A percentile compares a stretch with the other conserved stretches of the same genome.
phyloP scores from a whole-genome alignment of 1,284 basidiomycete genomes.

The Leccinum fallax region DNA sequence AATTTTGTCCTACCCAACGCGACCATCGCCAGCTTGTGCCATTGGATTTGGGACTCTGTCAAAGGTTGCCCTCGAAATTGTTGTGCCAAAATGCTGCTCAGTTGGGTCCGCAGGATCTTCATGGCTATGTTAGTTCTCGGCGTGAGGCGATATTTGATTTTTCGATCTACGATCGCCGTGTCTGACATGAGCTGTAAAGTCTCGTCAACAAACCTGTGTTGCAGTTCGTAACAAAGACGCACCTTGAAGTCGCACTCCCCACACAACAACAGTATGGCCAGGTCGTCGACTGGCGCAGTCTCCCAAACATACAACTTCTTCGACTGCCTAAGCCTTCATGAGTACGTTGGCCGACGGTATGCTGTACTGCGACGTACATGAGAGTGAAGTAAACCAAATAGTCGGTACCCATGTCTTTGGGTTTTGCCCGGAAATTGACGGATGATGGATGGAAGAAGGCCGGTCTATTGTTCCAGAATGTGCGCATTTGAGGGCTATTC shows the following conservation, averaged over 20 bases:
- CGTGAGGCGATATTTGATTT: conserved; percentile 73
- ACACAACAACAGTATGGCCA: conserved; percentile 83
- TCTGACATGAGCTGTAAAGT: conserved; percentile 66
- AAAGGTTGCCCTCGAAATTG: conserved; percentile 67
- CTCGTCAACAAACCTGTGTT: conserved; percentile 9
- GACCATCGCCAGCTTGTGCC: conserved; percentile 72
- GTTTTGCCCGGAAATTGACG: conserved; percentile 75
- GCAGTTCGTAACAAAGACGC: conserved; percentile 16
- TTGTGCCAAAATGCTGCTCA: conserved; percentile 64
- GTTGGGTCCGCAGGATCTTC: conserved; percentile 74
- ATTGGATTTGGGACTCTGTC: conserved; percentile 58
- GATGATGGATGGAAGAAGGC: conserved; percentile 92
- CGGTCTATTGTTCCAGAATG: conserved; percentile 85
- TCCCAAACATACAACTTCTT: conserved; percentile 98
- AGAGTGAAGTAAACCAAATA: conserved; percentile 89
- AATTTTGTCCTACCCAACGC: conserved; percentile 54
- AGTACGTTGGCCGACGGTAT: conserved; percentile 4
- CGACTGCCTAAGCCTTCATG: conserved; percentile 67
- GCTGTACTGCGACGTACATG: conserved; percentile 56
- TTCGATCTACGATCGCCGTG: conserved; percentile 81
- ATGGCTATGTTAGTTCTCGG: conserved; percentile 81
- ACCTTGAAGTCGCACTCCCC: conserved; percentile 94
- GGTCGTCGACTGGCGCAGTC: conserved; percentile 86
- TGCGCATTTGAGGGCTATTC: conserved; percentile 67
- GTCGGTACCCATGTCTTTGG: conserved; percentile 73